Evolutionary conservation across 2,329 filamentous ascomycete species (phyloP).

Genomic region (Sclerotinia borealis): DNA sequence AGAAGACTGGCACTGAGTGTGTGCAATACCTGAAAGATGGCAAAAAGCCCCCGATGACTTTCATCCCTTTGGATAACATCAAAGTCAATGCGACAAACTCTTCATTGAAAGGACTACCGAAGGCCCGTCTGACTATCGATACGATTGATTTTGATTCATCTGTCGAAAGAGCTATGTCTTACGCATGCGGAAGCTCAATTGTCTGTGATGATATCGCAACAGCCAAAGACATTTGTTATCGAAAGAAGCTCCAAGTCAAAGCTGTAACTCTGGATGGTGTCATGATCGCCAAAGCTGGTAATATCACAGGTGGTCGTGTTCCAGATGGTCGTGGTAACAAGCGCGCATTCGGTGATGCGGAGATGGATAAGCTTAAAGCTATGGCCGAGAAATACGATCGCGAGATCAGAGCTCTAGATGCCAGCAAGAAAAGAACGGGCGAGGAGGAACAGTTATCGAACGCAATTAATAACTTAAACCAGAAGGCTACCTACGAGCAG

Average conservation of each 20-base stretch:
- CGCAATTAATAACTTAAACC: slow-evolving; percentile 73
- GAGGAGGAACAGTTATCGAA: slow-evolving; percentile 77
- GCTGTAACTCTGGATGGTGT: slow-evolving; percentile 93
- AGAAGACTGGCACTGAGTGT: slow-evolving; percentile 90
- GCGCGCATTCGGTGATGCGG: slow-evolving; percentile 81
- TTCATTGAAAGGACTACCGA: slow-evolving; percentile 81
- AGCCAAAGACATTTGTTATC: slow-evolving; percentile 85
- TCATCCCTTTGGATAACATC: slow-evolving; percentile 95
- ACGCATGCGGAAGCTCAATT: slow-evolving; percentile 90
- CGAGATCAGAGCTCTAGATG: slow-evolving; percentile 75
- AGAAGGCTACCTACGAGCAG: slow-evolving; percentile 63
- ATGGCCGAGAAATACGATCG: slow-evolving; percentile 68
- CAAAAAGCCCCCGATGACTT: slow-evolving; percentile 79
- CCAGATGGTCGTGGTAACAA: slow-evolving; percentile 68
- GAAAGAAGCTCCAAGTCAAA: slow-evolving; percentile 77
- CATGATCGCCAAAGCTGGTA: slow-evolving; percentile 90
- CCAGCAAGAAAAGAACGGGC: slow-evolving; percentile 64
- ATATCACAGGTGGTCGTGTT: slow-evolving; percentile 92
- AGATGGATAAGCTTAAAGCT: slow-evolving; percentile 77
- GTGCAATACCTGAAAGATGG: slow-evolving; percentile 92
- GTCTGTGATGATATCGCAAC: slow-evolving; percentile 84
- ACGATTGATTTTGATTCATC: slow-evolving; percentile 89
- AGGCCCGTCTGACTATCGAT: slow-evolving; percentile 85
- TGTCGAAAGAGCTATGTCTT: slow-evolving; percentile 86
- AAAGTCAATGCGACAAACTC: slow-evolving; percentile 89